Percentiles rank a stretch among this genome's conserved stretches.
phyloP scores from a whole-genome alignment of 2,329 filamentous ascomycete genomes.

The Fusarium napiforme region DNA sequence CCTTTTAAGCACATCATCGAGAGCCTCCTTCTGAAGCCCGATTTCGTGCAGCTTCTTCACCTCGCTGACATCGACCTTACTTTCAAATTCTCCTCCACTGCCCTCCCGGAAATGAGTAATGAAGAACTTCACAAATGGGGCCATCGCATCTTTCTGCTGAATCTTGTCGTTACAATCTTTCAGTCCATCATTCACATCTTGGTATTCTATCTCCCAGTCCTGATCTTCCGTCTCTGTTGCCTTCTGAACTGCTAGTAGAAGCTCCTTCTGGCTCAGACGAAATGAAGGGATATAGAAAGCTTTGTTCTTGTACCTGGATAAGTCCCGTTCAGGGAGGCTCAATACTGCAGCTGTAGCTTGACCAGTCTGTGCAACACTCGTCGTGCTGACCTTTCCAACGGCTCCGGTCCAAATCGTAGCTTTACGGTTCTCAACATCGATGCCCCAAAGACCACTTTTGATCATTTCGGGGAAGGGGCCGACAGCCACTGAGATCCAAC shows the following conservation, averaged over 20 bases:
- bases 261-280: conserved; percentile 6
- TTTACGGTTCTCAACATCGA: conserved; percentile 7
- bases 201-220: conserved; percentile 13
- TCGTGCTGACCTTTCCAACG: background rate
- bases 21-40: conserved; percentile 2
- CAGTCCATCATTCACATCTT: background rate
- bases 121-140: conserved; percentile 21
- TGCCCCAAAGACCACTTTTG: conserved; percentile 13
- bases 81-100: conserved; percentile 1
- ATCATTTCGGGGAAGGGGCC: conserved; percentile 16
- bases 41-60: background rate
- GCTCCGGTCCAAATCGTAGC: conserved; percentile 5
- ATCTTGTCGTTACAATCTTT: conserved; percentile 7
- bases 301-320: conserved; percentile 12
- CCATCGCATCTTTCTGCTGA: background rate
- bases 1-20: background rate
- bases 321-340: background rate
- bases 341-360: conserved; percentile 11
- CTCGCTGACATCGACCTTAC: conserved; percentile 1
- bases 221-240: background rate
- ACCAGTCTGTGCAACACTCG: background rate
- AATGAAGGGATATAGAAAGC: conserved; percentile 14
- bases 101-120: conserved; percentile 17
- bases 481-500: conserved; percentile 22
- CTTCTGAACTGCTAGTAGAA: conserved; percentile 14